Evolutionary conservation across 768 basidiomycete genomes (phyloP).

Genomic region (Leccinellum luteum): DNA sequence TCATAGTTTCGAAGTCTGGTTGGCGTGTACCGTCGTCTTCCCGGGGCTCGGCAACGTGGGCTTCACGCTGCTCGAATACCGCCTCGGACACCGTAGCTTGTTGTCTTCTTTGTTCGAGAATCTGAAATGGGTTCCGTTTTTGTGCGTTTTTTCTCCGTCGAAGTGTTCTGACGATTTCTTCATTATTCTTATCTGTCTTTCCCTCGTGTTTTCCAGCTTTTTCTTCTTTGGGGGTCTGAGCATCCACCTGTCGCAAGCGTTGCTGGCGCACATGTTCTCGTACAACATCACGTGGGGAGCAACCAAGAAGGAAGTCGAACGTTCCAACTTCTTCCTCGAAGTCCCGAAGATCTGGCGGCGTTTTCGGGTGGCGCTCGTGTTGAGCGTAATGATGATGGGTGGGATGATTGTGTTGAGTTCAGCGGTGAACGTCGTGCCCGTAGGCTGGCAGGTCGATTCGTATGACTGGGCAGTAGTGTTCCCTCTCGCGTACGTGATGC

Average conservation of each 20-base stretch:
- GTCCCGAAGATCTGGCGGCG: constrained; percentile 80
- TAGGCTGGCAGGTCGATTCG: constrained; percentile 63
- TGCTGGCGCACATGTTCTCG: constrained; percentile 55
- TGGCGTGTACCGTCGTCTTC: constrained; percentile 75
- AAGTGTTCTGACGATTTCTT: neutral
- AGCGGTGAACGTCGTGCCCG: constrained; percentile 44
- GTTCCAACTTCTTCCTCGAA: constrained; percentile 90
- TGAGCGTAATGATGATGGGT: constrained; percentile 48
- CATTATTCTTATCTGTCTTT: neutral
- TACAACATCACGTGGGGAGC: constrained; percentile 61
- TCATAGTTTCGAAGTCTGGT: constrained; percentile 78
- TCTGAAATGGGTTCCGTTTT: constrained; percentile 36
- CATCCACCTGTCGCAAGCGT: constrained; percentile 49
- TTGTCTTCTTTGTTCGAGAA: constrained; percentile 25
- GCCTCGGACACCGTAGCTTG: constrained; percentile 47
- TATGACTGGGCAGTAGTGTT: constrained; percentile 69
- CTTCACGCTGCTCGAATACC: constrained; percentile 73
- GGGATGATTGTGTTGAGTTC: constrained; percentile 58
- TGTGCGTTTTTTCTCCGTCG: constrained; percentile 21
- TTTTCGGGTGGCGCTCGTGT: constrained; percentile 62
- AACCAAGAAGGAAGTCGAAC: constrained; percentile 80
- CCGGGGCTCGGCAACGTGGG: constrained; percentile 71
- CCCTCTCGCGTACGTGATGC: constrained; percentile 54
- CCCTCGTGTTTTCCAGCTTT: constrained; percentile 24
- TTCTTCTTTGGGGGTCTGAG: constrained; percentile 58